phyloP scores from a whole-genome alignment of 495 filamentous ascomycete species.

The Xanthoparmelia taractica region DNA sequence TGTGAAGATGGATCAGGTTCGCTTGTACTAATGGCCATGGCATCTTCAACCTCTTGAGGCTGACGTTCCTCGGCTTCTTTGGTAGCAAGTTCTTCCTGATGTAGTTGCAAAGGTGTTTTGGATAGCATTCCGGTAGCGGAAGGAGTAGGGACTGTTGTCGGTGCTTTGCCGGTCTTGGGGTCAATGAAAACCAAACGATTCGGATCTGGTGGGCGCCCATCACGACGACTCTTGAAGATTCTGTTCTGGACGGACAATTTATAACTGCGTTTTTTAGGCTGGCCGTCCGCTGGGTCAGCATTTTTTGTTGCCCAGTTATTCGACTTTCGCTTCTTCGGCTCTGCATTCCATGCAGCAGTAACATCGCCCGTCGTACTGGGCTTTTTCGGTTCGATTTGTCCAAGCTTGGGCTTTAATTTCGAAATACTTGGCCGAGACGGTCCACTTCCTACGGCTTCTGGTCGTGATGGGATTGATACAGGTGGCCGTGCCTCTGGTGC shows the following conservation, averaged over 20 bases:
- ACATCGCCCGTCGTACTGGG: constrained; percentile 6
- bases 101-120: constrained; percentile 18
- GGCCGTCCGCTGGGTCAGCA: neutral
- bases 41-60: neutral
- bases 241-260: constrained; percentile 24
- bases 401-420: neutral
- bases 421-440: neutral
- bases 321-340: constrained; percentile 16
- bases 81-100: constrained; percentile 10
- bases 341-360: constrained; percentile 9
- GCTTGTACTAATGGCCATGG: neutral
- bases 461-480: neutral
- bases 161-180: constrained; percentile 31
- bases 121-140: neutral
- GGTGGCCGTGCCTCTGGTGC: neutral
- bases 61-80: neutral
- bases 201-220: constrained; percentile 41
- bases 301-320: constrained; percentile 24
- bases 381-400: constrained; percentile 3
- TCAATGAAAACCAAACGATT: constrained; percentile 35
- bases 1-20: neutral
- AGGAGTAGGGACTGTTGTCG: neutral
- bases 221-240: constrained; percentile 37
- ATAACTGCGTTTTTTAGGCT: constrained; percentile 6
- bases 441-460: neutral